phyloP scores from a whole-genome alignment of 208 protist genomes.

The Trypanosoma grayi region DNA sequence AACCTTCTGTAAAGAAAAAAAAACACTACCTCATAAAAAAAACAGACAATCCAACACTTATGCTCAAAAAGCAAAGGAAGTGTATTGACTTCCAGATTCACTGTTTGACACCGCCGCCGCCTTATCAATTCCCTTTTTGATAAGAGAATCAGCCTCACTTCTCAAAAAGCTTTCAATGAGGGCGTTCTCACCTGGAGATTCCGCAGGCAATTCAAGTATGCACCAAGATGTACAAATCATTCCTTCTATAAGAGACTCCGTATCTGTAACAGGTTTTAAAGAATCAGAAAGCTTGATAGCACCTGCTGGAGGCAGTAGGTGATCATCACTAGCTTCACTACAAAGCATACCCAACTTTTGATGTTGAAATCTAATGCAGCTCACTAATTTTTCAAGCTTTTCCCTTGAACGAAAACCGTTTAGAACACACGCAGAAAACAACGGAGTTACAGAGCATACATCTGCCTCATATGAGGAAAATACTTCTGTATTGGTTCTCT shows the following conservation, averaged over 20 bases:
- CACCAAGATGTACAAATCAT: slow-evolving; percentile 8
- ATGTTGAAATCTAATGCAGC: slow-evolving; percentile 8
- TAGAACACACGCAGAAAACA: slow-evolving; percentile 15
- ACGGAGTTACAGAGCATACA: background rate
- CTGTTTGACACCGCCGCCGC: background rate
- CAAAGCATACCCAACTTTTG: background rate
- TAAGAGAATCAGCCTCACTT: slow-evolving; percentile 1
- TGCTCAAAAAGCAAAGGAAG: background rate
- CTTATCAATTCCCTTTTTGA: slow-evolving; percentile 12
- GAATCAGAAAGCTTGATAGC: background rate
- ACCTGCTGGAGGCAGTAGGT: background rate
- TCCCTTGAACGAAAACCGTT: slow-evolving; percentile 7
- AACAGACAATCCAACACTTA: background rate
- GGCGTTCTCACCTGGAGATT: background rate
- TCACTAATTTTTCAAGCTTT: slow-evolving; percentile 3
- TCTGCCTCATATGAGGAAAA: background rate
- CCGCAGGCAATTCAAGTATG: slow-evolving; percentile 8
- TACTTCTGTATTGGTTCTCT: background rate
- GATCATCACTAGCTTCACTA: background rate
- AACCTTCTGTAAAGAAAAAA: too few relatives aligned
- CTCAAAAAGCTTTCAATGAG: slow-evolving; percentile 20
- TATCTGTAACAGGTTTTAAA: background rate
- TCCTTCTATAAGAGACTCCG: background rate
- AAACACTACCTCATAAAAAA: background rate
- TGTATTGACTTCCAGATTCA: background rate